A percentile compares a stretch with the other conserved stretches of the same genome.
phyloP scores from a whole-genome alignment of 208 protist genomes.

The Endotrypanum monterogeii region DNA sequence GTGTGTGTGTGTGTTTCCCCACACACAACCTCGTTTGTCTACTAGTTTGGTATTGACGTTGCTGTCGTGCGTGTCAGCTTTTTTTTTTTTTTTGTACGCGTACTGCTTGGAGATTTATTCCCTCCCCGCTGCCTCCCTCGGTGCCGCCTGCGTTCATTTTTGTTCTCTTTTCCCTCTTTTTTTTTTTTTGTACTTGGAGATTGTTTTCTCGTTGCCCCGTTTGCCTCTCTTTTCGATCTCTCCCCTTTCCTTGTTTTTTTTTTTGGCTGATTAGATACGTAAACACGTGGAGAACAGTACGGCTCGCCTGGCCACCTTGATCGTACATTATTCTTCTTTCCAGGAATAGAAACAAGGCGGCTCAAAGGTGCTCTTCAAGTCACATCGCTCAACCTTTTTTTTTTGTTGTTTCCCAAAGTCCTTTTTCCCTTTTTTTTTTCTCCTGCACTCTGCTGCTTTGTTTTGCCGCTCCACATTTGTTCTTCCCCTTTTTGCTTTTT shows the following conservation, averaged over 20 bases:
- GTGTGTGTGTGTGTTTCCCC: not conserved
- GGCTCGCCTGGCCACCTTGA: not conserved
- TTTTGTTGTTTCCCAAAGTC: not conserved
- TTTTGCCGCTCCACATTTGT: constrained; percentile 8
- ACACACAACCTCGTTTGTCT: not conserved
- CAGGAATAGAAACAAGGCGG: not conserved
- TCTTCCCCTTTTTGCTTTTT: not conserved
- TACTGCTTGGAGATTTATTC: not conserved
- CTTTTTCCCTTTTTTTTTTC: not conserved
- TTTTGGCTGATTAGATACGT: not conserved
- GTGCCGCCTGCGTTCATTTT: not conserved
- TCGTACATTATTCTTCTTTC: no score
- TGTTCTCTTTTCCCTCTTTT: no score
- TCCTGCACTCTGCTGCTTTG: not conserved
- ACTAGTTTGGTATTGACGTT: not conserved
- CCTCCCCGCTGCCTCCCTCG: not conserved
- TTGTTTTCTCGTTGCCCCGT: not conserved
- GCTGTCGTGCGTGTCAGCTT: not conserved
- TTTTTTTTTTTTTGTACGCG: not conserved
- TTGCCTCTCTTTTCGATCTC: not conserved
- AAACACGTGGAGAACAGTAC: not conserved
- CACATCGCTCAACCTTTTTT: not conserved
- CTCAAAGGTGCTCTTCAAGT: not conserved
- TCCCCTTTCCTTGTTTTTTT: no score
- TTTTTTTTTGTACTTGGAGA: constrained; percentile 2